These are phyloP conservation scores for Closterium sp. DNA, from an alignment of 139 green algal species.

Conservation along the genomic window DNA sequence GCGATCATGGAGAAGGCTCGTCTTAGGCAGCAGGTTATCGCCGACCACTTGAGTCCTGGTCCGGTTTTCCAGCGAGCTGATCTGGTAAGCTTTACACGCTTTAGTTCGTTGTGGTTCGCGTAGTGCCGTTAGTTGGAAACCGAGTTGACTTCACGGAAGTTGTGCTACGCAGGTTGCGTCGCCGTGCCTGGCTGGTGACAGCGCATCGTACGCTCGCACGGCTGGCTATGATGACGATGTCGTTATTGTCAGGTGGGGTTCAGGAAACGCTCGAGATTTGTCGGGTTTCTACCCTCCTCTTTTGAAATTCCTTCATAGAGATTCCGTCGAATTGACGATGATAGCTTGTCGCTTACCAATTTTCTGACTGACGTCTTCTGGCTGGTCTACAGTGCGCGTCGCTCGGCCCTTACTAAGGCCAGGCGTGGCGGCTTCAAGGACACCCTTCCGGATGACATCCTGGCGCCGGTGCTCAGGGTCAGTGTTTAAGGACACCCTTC, in stretches of 20 bases:
- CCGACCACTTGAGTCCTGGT: constrained; percentile 49
- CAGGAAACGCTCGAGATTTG: neutral
- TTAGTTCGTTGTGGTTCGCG: neutral
- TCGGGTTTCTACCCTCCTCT: neutral
- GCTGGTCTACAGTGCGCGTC: constrained; percentile 63
- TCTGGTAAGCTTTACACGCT: neutral
- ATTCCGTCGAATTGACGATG: constrained; percentile 2
- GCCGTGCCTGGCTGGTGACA: constrained; percentile 77
- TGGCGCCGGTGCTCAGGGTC: constrained; percentile 61
- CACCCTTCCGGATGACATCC: constrained; percentile 85
- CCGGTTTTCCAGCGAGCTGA: constrained; percentile 5
- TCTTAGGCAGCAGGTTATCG: constrained; percentile 55
- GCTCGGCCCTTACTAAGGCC: constrained; percentile 87
- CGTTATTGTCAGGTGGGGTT: constrained; percentile 46
- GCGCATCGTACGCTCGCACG: constrained; percentile 70
- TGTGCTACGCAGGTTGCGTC: constrained; percentile 48
- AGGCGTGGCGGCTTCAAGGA: constrained; percentile 87
- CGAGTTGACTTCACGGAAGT: no score
- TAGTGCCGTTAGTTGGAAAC: neutral
- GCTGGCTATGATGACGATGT: constrained; percentile 46
- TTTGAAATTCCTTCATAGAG: constrained; percentile 21
- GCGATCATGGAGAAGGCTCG: constrained; percentile 38
- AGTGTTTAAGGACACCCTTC: no score
- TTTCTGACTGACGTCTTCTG: constrained; percentile 59
- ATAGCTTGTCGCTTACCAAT: neutral